Base-by-base conservation (phyloP, 1,284 basidiomycete genomes). In the Tylopilus sp. region DNA sequence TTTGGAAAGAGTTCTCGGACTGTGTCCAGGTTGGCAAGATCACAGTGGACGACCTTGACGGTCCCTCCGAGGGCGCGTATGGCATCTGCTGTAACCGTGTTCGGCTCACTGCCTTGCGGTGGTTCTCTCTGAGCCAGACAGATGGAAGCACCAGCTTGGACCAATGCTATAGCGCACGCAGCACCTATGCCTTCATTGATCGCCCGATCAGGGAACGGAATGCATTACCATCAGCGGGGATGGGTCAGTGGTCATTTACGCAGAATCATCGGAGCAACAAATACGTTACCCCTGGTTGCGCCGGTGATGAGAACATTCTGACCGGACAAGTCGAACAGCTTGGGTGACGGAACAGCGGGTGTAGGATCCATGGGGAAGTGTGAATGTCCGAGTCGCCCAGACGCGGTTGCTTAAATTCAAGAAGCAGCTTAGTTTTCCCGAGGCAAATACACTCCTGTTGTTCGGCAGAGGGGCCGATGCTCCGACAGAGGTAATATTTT, bases 61-160 rank as follows among this genome's bases (percentile, higher is more conserved):
- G 64, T 66, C 46, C 64, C 58, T 36, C 75, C 74, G 43, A 74
- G 57, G 37, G 71, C 71, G 35, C 65, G 69, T 57, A 89, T 80
- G 38, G 75, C 63, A 48, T 82, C 72, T 54, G 73, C 71, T 21
- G 86, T 88, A 28, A 74, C 65, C 42, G 76, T 74, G 65, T 86
- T 84, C 36, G 77, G 71, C 54, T 61, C 54, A 19, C 60, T 39
- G 57, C 66, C 60, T 37, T 21, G 35, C 33, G 56, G 52, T 29
- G 69, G 64, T 54, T 68, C 66, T 53, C 90, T 80, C 59, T 88
- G 84, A 46, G 90, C 81, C 54, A 96, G 79, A 64, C 90, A 86
- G 59, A 97, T 72, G 50, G 83, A 76, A 29, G 93, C 92, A 23
- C 94, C 94, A 12, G 87, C 86, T 63, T 89, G 69, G 15, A 84